Percentiles rank a stretch among this genome's conserved stretches.
phyloP scores from a whole-genome alignment of 805 yeast species.

The Grigorovia jiainica region DNA sequence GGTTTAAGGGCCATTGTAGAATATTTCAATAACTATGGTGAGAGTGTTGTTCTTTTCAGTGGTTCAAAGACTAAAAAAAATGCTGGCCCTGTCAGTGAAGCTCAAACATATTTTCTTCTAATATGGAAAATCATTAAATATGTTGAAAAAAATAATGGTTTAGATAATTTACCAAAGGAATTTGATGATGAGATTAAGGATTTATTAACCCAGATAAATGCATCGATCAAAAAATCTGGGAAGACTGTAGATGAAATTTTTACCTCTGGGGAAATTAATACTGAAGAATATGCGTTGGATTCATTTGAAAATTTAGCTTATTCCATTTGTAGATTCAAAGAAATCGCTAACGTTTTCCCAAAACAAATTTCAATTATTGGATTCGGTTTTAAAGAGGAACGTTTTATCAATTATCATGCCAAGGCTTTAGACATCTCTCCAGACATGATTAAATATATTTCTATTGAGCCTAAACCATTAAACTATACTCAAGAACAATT shows the following conservation, averaged over 20 bases:
- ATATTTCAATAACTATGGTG: constrained; percentile 23
- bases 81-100: constrained; percentile 51
- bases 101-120: constrained; percentile 44
- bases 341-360: constrained; percentile 42
- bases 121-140: constrained; percentile 27
- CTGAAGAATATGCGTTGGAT: constrained; percentile 71
- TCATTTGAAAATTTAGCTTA: constrained; percentile 70
- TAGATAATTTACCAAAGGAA: background rate
- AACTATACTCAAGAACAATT: constrained; percentile 18
- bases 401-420: constrained; percentile 51
- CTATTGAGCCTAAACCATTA: constrained; percentile 47
- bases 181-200: constrained; percentile 7
- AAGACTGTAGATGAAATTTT: constrained; percentile 12
- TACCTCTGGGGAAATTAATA: constrained; percentile 23
- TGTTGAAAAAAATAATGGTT: background rate
- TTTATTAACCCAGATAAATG: constrained; percentile 1
- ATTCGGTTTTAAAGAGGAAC: constrained; percentile 57
- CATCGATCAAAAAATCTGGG: constrained; percentile 3
- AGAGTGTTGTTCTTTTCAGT: constrained; percentile 36
- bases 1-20: constrained; percentile 36
- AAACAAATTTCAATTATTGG: constrained; percentile 49
- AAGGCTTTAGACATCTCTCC: constrained; percentile 38
- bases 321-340: constrained; percentile 45
- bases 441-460: constrained; percentile 38
- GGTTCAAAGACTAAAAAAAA: constrained; percentile 66